Evolutionary conservation across 352 stramenopile species (phyloP).

Genomic region (Phytophthora pinifolia): DNA sequence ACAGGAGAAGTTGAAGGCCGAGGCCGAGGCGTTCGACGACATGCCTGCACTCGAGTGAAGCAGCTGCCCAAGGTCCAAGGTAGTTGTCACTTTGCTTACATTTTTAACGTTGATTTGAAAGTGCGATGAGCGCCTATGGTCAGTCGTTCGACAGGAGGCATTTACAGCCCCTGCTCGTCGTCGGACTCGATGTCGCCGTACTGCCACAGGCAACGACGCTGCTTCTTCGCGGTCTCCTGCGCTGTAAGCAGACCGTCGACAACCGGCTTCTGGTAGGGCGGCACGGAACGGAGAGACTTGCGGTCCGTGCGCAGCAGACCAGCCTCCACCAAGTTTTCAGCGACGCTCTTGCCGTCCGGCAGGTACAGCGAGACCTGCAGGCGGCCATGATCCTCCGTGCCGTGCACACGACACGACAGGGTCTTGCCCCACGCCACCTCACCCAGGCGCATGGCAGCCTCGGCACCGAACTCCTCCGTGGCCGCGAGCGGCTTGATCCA

Average conservation of each 20-base stretch:
- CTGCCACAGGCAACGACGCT: slow-evolving; percentile 93
- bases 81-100: slow-evolving; percentile 20
- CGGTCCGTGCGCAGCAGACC: slow-evolving; percentile 91
- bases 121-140: slow-evolving; percentile 22
- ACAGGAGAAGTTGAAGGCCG: slow-evolving; percentile 63
- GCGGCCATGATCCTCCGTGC: slow-evolving; percentile 68
- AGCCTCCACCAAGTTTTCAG: slow-evolving; percentile 87
- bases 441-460: slow-evolving; percentile 90
- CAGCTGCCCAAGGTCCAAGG: slow-evolving; percentile 84
- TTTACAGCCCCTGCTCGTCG: slow-evolving; percentile 71
- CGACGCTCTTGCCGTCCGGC: slow-evolving; percentile 81
- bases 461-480: slow-evolving; percentile 91
- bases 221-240: slow-evolving; percentile 92
- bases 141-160: slow-evolving; percentile 3
- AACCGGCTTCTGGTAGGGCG: slow-evolving; percentile 77
- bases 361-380: slow-evolving; percentile 76
- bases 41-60: slow-evolving; percentile 80
- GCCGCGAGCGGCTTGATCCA: slow-evolving; percentile 85
- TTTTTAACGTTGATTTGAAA: slow-evolving; percentile 25
- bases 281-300: slow-evolving; percentile 56
- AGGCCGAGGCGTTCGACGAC: slow-evolving; percentile 77
- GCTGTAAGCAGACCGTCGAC: slow-evolving; percentile 89
- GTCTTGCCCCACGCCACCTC: slow-evolving; percentile 93
- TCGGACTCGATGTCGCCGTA: slow-evolving; percentile 98
- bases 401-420: slow-evolving; percentile 74